A percentile compares a stretch with the other conserved stretches of the same genome.
These are phyloP conservation scores for Pythium phragmiticola DNA, from an alignment of 352 stramenopile species.

Conservation along the genomic window DNA sequence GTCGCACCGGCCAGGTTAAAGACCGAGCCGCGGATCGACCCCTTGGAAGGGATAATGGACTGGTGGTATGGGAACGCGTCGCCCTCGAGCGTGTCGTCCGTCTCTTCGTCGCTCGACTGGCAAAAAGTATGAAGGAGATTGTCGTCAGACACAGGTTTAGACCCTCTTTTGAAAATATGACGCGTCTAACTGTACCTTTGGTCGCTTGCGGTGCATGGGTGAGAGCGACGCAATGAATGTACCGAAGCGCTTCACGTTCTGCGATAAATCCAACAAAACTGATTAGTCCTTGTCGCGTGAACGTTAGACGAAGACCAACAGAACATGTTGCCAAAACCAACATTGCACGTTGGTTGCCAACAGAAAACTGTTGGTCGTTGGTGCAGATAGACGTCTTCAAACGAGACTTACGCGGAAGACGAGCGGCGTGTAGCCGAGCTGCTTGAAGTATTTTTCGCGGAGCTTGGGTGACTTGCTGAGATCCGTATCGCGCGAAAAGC, in stretches of 20 bases:
- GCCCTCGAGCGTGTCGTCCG: slow-evolving; percentile 45
- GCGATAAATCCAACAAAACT: neutral
- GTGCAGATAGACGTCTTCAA: neutral
- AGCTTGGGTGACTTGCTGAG: slow-evolving; percentile 41
- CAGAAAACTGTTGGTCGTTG: neutral
- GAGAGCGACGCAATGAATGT: slow-evolving; percentile 73
- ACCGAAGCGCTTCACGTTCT: slow-evolving; percentile 75
- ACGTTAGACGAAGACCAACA: neutral
- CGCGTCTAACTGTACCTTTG: slow-evolving; percentile 17
- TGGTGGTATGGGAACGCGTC: slow-evolving; percentile 76
- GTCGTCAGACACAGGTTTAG: neutral
- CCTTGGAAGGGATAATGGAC: slow-evolving; percentile 77
- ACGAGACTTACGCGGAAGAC: slow-evolving; percentile 60
- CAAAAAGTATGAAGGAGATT: neutral
- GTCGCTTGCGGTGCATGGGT: slow-evolving; percentile 47
- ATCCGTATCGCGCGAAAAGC: slow-evolving; percentile 13
- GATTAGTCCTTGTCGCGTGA: neutral
- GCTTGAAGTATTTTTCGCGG: slow-evolving; percentile 70
- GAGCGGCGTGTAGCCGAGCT: slow-evolving; percentile 76
- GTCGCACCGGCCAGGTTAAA: slow-evolving; percentile 85
- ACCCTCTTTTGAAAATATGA: neutral
- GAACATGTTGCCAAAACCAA: neutral
- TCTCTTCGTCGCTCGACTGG: slow-evolving; percentile 25
- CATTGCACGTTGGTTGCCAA: neutral
- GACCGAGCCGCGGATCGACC: slow-evolving; percentile 79